These are phyloP conservation scores for Kuraishia hungarica DNA, from an alignment of 805 yeast species.

Conservation along the genomic window DNA sequence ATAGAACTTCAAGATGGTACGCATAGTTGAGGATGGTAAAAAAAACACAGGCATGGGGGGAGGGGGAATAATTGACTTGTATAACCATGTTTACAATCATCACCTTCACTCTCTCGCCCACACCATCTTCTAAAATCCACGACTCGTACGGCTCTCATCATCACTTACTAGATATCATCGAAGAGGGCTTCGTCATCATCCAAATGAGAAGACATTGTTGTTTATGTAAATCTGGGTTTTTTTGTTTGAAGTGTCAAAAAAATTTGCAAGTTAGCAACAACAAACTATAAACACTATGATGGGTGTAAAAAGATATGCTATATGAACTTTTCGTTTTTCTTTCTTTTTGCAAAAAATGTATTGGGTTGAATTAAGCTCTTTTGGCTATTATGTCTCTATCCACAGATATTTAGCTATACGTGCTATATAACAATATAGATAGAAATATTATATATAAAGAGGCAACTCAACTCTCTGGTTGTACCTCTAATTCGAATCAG, in stretches of 20 bases:
- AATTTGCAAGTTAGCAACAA: not conserved
- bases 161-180: constrained; percentile 72
- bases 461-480: not conserved
- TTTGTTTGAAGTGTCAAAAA: no score
- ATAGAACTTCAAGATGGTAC: not conserved
- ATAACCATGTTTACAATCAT: no score
- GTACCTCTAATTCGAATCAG: not conserved
- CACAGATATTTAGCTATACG: not conserved
- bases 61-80: no score
- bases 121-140: not conserved
- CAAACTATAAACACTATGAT: constrained; percentile 1
- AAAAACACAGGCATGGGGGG: no score
- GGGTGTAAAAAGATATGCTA: not conserved
- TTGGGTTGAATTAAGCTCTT: not conserved
- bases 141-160: not conserved
- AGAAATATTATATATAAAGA: not conserved
- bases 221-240: not conserved
- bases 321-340: not conserved
- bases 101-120: no score
- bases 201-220: constrained; percentile 42
- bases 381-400: not conserved
- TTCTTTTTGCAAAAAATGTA: not conserved
- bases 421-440: not conserved
- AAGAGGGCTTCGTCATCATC: constrained; percentile 94
- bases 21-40: no score